Percentiles rank a stretch among this genome's conserved stretches.
These are phyloP conservation scores for Rusavskia elegans DNA, from an alignment of 495 filamentous ascomycete species.

Conservation along the genomic window DNA sequence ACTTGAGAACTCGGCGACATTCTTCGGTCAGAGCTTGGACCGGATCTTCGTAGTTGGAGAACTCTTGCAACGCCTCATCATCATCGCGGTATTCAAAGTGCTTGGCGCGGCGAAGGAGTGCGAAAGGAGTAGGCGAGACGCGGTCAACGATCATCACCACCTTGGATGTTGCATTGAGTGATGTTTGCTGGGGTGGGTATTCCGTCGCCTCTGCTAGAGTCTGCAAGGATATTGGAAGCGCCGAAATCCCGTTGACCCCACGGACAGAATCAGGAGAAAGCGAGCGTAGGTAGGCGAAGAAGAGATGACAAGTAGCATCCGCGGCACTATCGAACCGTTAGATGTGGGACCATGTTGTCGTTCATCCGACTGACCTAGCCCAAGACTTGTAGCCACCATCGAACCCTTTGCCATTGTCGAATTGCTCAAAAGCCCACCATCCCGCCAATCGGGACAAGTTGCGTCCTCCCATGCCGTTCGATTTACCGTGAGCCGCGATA, in stretches of 20 bases:
- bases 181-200: conserved; percentile 73
- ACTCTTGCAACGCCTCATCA: conserved; percentile 65
- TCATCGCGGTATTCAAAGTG: conserved; percentile 90
- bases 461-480: conserved; percentile 80
- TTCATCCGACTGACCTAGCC: conserved; percentile 33
- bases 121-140: conserved; percentile 88
- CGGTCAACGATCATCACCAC: conserved; percentile 95
- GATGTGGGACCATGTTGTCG: conserved; percentile 1
- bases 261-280: conserved; percentile 60
- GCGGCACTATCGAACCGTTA: conserved; percentile 48
- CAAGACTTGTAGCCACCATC: conserved; percentile 87
- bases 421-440: conserved; percentile 97
- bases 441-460: conserved; percentile 91
- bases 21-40: conserved; percentile 80
- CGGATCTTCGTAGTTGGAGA: conserved; percentile 79
- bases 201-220: conserved; percentile 82
- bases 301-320: conserved; percentile 89
- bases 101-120: conserved; percentile 77
- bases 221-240: conserved; percentile 78
- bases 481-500: conserved; percentile 68
- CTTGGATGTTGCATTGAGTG: conserved; percentile 68
- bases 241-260: conserved; percentile 58
- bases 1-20: conserved; percentile 75
- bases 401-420: conserved; percentile 76
- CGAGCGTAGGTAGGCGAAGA: conserved; percentile 92